Conservation (phyloP, 2,329 filamentous ascomycete species). For the Aspergillus pseudonomiae region DNA sequence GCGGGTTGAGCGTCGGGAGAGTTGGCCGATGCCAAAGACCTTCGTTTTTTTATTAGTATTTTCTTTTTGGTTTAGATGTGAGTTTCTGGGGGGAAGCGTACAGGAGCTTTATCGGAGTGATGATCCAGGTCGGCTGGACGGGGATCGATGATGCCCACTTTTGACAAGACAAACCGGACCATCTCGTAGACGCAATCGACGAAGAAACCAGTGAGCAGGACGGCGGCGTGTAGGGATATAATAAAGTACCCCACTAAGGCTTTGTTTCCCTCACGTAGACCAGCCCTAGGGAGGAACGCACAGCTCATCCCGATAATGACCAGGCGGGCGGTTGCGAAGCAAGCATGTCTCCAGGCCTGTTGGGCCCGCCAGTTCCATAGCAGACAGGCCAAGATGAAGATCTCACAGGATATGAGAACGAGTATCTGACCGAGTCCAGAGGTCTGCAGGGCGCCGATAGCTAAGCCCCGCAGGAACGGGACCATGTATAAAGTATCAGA, state of each 20-base stretch:
- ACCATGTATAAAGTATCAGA: slow-evolving; percentile 12
- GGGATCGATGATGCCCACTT: not conserved
- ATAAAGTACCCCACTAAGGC: not conserved
- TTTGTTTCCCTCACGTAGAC: not conserved
- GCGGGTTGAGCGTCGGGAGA: slow-evolving; percentile 6
- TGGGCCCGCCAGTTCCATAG: not conserved
- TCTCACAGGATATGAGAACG: slow-evolving; percentile 5
- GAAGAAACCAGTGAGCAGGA: not conserved
- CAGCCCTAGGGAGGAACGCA: not conserved
- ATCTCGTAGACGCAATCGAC: not conserved
- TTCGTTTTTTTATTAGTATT: not conserved
- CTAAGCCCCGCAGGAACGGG: slow-evolving; percentile 14
- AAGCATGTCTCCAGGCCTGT: not conserved
- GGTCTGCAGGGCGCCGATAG: slow-evolving; percentile 13
- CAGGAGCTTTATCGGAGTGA: not conserved
- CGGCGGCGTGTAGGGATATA: not conserved
- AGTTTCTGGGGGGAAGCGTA: not conserved
- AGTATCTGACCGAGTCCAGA: slow-evolving; percentile 13
- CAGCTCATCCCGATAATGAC: not conserved
- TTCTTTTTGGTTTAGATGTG: not conserved
- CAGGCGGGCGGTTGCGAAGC: not conserved
- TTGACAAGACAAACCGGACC: not conserved
- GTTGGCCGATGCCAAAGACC: slow-evolving; percentile 11
- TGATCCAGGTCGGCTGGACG: not conserved
- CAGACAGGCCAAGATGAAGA: not conserved